A percentile compares a stretch with the other conserved stretches of the same genome.
These are phyloP conservation scores for Candida khao-thaluensis DNA, from an alignment of 805 yeast species.

Conservation along the genomic window DNA sequence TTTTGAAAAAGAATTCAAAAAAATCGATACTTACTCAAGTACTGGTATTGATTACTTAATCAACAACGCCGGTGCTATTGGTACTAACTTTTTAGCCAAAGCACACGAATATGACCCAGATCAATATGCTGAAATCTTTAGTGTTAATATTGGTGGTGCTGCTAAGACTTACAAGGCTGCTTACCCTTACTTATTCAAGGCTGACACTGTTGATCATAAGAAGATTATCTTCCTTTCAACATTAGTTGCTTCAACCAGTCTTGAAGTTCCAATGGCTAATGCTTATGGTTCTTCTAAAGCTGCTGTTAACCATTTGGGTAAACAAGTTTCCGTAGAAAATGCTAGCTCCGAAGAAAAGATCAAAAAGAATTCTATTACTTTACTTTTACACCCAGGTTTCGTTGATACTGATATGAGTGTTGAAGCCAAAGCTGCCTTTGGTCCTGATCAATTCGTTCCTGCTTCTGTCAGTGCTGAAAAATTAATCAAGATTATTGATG, in stretches of 20 bases:
- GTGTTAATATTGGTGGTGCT: constrained; percentile 12
- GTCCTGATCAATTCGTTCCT: neutral
- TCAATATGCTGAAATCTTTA: constrained; percentile 1
- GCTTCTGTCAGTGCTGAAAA: constrained; percentile 5
- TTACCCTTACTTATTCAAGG: constrained; percentile 25
- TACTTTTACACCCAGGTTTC: constrained; percentile 31
- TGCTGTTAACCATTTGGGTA: constrained; percentile 30
- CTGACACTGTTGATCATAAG: constrained; percentile 13
- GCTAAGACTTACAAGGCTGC: constrained; percentile 23
- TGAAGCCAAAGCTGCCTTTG: neutral
- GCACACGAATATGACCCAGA: neutral
- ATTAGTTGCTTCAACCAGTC: constrained; percentile 12
- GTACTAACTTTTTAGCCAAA: neutral
- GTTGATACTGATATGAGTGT: constrained; percentile 27
- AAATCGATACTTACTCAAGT: constrained; percentile 11
- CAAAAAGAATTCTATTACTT: neutral
- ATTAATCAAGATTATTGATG: constrained; percentile 6
- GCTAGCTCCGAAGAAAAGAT: neutral
- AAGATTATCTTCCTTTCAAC: constrained; percentile 27
- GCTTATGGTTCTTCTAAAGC: constrained; percentile 39
- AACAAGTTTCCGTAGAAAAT: constrained; percentile 22
- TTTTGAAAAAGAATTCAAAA: constrained; percentile 10
- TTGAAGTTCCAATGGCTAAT: constrained; percentile 2
- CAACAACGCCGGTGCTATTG: constrained; percentile 30
- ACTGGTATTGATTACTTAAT: constrained; percentile 30